A percentile compares a stretch with the other conserved stretches of the same genome.
Conservation (phyloP, 129 eudicot genomes). For the Chrysanthemum seticuspe region DNA sequence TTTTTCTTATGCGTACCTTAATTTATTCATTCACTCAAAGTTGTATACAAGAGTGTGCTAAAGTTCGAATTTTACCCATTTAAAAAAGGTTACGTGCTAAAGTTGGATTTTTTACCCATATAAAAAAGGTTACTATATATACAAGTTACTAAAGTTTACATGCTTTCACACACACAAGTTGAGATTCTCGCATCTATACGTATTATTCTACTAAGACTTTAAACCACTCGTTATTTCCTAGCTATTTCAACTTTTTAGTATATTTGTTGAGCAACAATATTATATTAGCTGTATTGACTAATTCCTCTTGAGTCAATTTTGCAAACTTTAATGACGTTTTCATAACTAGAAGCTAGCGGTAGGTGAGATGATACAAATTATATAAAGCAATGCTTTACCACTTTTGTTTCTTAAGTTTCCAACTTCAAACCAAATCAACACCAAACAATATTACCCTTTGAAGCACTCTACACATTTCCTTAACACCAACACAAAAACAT, state of each 20-base stretch:
- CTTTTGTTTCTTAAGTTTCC: slow-evolving; percentile 1
- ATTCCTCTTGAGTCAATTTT: slow-evolving; percentile 12
- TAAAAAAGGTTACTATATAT: no score
- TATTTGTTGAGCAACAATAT: not conserved
- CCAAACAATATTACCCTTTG: slow-evolving; percentile 17
- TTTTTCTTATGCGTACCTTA: no score
- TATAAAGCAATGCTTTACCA: slow-evolving; percentile 10
- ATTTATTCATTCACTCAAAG: no score
- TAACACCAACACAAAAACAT: slow-evolving; percentile 13
- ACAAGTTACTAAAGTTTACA: no score
- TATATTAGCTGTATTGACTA: slow-evolving; percentile 5
- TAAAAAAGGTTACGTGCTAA: no score
- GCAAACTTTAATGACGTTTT: slow-evolving; percentile 11
- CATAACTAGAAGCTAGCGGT: slow-evolving; percentile 36
- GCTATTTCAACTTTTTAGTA: no score
- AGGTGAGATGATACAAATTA: slow-evolving; percentile 32
- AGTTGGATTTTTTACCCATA: no score
- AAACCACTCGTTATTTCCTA: not conserved
- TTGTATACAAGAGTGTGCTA: no score
- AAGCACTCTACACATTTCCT: slow-evolving; percentile 13
- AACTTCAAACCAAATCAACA: slow-evolving; percentile 30
- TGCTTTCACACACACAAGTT: no score
- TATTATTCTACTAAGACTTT: not conserved
- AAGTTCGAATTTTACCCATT: no score
- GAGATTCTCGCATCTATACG: no score